Evolutionary conservation across 352 stramenopile species (phyloP).

Genomic region (Globisporangium carolinianum): DNA sequence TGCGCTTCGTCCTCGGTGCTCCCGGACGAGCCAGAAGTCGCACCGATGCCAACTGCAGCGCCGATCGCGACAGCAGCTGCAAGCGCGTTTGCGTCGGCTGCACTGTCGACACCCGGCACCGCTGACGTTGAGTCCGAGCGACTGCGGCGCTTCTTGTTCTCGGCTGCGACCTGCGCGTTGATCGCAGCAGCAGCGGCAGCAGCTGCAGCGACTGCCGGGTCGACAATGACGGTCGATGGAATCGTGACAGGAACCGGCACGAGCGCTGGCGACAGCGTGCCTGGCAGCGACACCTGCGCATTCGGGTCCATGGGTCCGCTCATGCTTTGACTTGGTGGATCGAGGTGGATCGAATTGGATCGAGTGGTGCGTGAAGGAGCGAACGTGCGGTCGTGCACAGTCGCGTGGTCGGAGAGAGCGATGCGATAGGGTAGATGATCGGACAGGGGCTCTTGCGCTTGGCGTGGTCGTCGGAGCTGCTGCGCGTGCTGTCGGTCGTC

Average conservation of each 20-base stretch:
- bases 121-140: conserved; percentile 8
- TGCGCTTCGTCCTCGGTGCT: conserved; percentile 22
- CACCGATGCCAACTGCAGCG: background rate
- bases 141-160: conserved; percentile 30
- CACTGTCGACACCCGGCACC: background rate
- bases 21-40: conserved; percentile 9
- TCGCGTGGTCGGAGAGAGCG: no score
- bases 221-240: conserved; percentile 3
- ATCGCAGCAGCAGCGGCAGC: conserved; percentile 11
- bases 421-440: no score
- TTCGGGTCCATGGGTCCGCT: background rate
- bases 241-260: background rate
- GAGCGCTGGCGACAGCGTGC: background rate
- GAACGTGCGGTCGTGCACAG: background rate
- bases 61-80: background rate
- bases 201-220: conserved; percentile 15
- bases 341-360: background rate
- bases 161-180: conserved; percentile 16
- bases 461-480: background rate
- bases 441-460: conserved; percentile 1
- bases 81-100: background rate
- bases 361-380: background rate
- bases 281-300: background rate
- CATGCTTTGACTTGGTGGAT: background rate
- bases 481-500: background rate